These are phyloP conservation scores for Yamadazyma triangularis DNA, from an alignment of 1,139 yeast species.

Conservation along the genomic window DNA sequence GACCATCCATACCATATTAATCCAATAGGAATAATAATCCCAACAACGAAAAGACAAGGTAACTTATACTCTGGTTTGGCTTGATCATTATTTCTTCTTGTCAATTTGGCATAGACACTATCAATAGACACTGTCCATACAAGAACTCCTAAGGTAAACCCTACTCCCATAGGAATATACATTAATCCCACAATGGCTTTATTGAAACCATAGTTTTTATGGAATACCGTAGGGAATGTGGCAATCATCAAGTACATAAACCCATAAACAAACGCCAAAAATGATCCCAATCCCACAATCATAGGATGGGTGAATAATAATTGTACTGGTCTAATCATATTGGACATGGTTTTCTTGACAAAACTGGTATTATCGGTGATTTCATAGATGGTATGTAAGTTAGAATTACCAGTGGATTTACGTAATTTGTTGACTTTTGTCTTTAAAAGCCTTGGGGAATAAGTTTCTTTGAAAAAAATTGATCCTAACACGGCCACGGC, in stretches of 20 bases:
- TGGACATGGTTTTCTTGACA: constrained; percentile 23
- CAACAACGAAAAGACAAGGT: constrained; percentile 37
- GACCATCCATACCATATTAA: constrained; percentile 47
- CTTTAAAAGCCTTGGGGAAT: constrained; percentile 34
- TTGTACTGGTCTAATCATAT: constrained; percentile 37
- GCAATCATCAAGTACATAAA: constrained; percentile 46
- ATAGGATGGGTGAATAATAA: constrained; percentile 42
- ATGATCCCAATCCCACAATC: constrained; percentile 42
- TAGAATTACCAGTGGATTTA: constrained; percentile 31
- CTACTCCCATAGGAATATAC: constrained; percentile 45
- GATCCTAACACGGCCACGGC: constrained; percentile 32
- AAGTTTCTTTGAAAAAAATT: constrained; percentile 36
- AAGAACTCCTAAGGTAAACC: constrained; percentile 36
- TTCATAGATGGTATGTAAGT: constrained; percentile 42
- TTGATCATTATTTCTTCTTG: constrained; percentile 29
- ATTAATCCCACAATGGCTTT: constrained; percentile 35
- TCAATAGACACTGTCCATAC: constrained; percentile 36
- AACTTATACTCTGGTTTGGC: constrained; percentile 41
- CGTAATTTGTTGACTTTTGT: constrained; percentile 28
- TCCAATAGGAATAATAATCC: constrained; percentile 36
- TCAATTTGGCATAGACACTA: constrained; percentile 24
- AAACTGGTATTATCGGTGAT: constrained; percentile 31
- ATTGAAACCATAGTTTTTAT: constrained; percentile 29
- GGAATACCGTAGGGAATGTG: constrained; percentile 37
- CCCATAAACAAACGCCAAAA: constrained; percentile 45